These are phyloP conservation scores for Dryadomyces quercivorus DNA, from an alignment of 2,329 filamentous ascomycete genomes.

Conservation along the genomic window DNA sequence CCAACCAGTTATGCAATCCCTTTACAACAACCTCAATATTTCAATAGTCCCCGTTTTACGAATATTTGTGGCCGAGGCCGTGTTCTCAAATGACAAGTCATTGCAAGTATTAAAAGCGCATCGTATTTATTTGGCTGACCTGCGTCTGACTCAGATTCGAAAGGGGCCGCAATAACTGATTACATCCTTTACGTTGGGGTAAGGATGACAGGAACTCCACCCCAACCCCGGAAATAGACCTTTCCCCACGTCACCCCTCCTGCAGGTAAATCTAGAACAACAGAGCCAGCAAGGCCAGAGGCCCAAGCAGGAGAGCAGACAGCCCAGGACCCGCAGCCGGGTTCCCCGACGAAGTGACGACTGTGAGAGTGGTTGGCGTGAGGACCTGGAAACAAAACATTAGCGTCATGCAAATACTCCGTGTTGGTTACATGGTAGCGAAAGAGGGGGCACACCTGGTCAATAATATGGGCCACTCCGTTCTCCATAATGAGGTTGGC, in stretches of 20 bases:
- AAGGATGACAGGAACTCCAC: not conserved
- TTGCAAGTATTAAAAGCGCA: not conserved
- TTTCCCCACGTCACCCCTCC: not conserved
- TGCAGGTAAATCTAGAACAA: not conserved
- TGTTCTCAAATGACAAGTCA: not conserved
- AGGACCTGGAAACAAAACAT: not conserved
- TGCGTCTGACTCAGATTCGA: not conserved
- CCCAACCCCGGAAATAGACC: not conserved
- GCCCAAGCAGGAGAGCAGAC: not conserved
- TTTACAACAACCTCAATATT: not conserved
- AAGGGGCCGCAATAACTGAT: not conserved
- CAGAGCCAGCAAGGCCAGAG: not conserved
- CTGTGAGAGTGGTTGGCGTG: not conserved
- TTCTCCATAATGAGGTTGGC: conserved; percentile 14
- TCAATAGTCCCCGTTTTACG: not conserved
- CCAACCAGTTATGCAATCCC: not conserved
- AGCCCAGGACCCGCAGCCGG: no score
- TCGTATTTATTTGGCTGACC: not conserved
- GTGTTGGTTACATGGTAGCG: not conserved
- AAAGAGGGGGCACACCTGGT: conserved; percentile 8
- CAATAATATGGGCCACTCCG: conserved; percentile 15
- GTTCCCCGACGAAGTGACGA: not conserved
- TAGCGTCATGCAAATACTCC: not conserved
- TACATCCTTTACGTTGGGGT: not conserved
- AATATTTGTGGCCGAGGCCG: not conserved